Evolutionary conservation across 1,139 yeast genomes (phyloP).

Genomic region (Pichia sp.): DNA sequence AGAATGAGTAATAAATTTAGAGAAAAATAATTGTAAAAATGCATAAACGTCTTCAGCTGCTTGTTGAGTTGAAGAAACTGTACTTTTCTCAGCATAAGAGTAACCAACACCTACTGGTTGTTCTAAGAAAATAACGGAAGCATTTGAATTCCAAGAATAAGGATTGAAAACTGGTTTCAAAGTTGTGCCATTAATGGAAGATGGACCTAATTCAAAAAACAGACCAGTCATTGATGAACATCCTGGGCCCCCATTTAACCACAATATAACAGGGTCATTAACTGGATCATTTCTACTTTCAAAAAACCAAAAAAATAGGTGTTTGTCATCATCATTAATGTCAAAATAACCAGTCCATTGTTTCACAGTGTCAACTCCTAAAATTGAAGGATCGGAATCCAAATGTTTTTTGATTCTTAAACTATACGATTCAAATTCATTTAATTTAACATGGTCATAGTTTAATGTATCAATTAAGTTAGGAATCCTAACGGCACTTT

Average conservation of each 20-base stretch:
- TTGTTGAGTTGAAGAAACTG: conserved; percentile 55
- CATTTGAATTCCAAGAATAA: conserved; percentile 82
- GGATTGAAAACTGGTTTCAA: conserved; percentile 72
- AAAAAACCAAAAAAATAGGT: conserved; percentile 79
- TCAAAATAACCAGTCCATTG: conserved; percentile 89
- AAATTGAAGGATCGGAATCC: conserved; percentile 21
- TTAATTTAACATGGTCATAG: conserved; percentile 2
- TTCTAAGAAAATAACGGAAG: conserved; percentile 85
- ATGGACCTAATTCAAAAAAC: conserved; percentile 86
- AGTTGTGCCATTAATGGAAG: conserved; percentile 54
- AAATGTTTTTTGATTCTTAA: conserved; percentile 22
- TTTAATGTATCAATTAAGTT: background rate
- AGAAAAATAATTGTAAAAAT: conserved; percentile 69
- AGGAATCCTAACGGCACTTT: conserved; percentile 4
- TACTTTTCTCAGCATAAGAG: conserved; percentile 49
- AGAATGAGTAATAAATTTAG: conserved; percentile 60
- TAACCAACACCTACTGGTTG: conserved; percentile 95
- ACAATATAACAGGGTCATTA: conserved; percentile 76
- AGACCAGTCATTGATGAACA: conserved; percentile 89
- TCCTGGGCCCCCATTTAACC: conserved; percentile 93
- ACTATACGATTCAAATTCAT: conserved; percentile 8
- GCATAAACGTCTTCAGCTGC: conserved; percentile 79
- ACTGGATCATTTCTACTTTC: conserved; percentile 86
- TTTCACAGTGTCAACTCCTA: conserved; percentile 58
- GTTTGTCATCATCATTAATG: conserved; percentile 77